Evolutionary conservation across 1,284 basidiomycete species (phyloP), one percentile per base, ranked within the genome.

Genomic region (Boletus semigastroideus): DNA sequence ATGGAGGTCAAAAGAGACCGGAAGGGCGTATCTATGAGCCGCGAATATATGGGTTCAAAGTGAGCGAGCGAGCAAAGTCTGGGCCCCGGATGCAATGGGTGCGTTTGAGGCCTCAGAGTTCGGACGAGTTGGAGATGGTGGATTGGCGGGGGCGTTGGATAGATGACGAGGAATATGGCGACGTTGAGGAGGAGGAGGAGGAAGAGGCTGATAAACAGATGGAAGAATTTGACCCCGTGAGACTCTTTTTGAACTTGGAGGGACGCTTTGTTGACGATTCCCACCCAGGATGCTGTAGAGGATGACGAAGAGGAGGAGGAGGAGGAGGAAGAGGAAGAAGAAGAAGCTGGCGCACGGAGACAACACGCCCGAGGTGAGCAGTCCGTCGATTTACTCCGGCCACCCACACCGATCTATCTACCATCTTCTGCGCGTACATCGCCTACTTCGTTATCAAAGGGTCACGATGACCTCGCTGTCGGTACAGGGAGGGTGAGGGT

Each of bases 1-100:
- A 94, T 60, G 91, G 92, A 2, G 87, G 92, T 14, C 92, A 94
- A 69, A 93, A 92, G 69, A 81, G 85, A 33, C 89, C 93, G 2
- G 80, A 86, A 25, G 90, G 89, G 37, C 88, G 87, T 65, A 84
- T 98, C 10, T 99, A 99, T 69, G 81, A 86, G 1, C 92, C 96
- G 5, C 83, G 90, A 68, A 98, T 99, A 65, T 99, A 99, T 65
- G 97, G 89, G 1, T 92, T 92, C 76, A 86, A 85, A 69, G 89
- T 92, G 42, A 92, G 85, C 68, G 89, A 92, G 66, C 77, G 84
- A 46, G 87, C 89, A 11, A 90, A 94, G 69, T 90, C 84, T 60
- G 97, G 97, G 2, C 96, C 97, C 13, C 79, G 97, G 54, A 98
- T 99, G 96, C 87, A 89, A 61, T 99, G 96, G 96, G 73, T 98